Evolutionary conservation across 805 yeast species (phyloP).

Genomic region (Ogataea zsoltii): DNA sequence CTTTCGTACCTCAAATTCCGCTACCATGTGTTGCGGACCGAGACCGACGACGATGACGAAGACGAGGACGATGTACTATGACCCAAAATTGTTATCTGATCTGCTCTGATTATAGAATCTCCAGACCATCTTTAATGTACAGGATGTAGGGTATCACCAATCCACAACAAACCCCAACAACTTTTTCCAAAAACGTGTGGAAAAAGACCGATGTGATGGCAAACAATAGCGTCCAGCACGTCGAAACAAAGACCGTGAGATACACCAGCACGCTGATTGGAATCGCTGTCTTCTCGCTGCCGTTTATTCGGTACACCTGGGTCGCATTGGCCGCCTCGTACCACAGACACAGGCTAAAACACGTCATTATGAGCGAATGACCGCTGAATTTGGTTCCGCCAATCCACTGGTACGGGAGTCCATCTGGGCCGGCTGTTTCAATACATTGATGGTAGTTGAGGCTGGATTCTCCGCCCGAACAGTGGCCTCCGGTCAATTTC

Average conservation of each 20-base stretch:
- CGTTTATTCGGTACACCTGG: constrained; percentile 11
- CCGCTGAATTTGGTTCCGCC: constrained; percentile 46
- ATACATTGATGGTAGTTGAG: constrained; percentile 26
- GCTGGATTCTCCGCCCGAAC: constrained; percentile 27
- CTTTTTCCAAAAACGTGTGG: constrained; percentile 48
- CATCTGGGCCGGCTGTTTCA: constrained; percentile 11
- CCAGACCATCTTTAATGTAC: constrained; percentile 21
- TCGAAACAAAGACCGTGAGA: constrained; percentile 16
- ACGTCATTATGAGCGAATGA: constrained; percentile 39
- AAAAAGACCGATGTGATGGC: constrained; percentile 48
- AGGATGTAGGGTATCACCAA: constrained; percentile 32
- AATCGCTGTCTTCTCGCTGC: neutral
- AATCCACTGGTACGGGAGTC: constrained; percentile 31
- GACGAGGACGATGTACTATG: neutral
- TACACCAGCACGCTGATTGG: neutral
- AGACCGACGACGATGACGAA: constrained; percentile 4
- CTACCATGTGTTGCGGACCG: constrained; percentile 9
- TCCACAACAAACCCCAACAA: constrained; percentile 45
- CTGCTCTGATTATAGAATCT: constrained; percentile 8
- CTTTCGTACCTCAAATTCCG: constrained; percentile 9
- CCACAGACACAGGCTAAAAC: constrained; percentile 33
- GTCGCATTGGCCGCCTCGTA: constrained; percentile 24
- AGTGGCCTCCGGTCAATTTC: constrained; percentile 41
- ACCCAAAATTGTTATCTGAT: neutral
- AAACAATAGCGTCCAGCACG: constrained; percentile 42